Evolutionary conservation across 2,329 filamentous ascomycete species (phyloP).

Genomic region (Colletotrichum echinochloae): DNA sequence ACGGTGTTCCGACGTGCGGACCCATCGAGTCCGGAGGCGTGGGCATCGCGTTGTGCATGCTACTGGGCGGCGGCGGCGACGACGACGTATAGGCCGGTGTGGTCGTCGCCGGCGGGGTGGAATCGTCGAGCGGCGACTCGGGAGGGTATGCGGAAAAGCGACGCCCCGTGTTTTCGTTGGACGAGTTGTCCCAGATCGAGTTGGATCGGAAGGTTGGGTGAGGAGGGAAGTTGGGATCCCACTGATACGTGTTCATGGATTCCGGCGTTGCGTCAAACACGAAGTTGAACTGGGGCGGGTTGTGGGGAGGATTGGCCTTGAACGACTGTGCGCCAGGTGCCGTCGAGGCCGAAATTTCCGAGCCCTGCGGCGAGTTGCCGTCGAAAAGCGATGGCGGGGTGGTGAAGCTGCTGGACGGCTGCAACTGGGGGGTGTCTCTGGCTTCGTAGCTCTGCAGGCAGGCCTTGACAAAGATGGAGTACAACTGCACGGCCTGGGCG

Average conservation of each 20-base stretch:
- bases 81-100: slow-evolving; percentile 43
- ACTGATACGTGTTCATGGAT: slow-evolving; percentile 60
- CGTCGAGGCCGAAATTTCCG: slow-evolving; percentile 53
- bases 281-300: slow-evolving; percentile 68
- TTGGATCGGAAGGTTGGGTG: slow-evolving; percentile 73
- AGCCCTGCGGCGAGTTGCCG: slow-evolving; percentile 60
- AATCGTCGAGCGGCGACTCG: slow-evolving; percentile 57
- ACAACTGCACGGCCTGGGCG: slow-evolving; percentile 84
- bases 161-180: slow-evolving; percentile 65
- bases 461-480: slow-evolving; percentile 85
- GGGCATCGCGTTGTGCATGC: slow-evolving; percentile 48
- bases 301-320: slow-evolving; percentile 60
- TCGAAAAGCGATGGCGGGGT: slow-evolving; percentile 63
- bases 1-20: slow-evolving; percentile 41
- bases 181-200: slow-evolving; percentile 73
- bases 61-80: slow-evolving; percentile 40
- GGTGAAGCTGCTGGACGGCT: slow-evolving; percentile 51
- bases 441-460: slow-evolving; percentile 89
- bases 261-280: slow-evolving; percentile 69
- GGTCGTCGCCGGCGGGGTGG: slow-evolving; percentile 49
- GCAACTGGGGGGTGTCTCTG: slow-evolving; percentile 55
- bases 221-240: slow-evolving; percentile 55
- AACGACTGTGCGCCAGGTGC: slow-evolving; percentile 51
- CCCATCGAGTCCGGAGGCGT: slow-evolving; percentile 59
- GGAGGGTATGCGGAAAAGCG: slow-evolving; percentile 75